phyloP scores from a whole-genome alignment of 768 basidiomycete species.

The Albatrellus ellisii region DNA sequence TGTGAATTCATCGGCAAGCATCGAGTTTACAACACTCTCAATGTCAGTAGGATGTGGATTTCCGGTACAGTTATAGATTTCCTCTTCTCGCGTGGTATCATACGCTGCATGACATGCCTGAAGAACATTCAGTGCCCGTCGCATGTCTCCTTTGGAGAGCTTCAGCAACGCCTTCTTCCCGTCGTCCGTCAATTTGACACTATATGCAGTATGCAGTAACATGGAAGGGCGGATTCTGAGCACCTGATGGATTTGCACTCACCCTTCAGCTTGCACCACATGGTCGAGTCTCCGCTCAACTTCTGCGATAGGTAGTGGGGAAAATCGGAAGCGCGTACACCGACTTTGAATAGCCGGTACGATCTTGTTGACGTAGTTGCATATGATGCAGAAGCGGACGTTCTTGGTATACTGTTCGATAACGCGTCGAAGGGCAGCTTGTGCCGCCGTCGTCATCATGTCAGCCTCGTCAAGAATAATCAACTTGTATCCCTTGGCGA shows the following conservation, averaged over 20 bases:
- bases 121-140: slow-evolving; percentile 87
- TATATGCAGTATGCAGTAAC: slow-evolving; percentile 20
- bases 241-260: slow-evolving; percentile 15
- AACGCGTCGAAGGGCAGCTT: slow-evolving; percentile 90
- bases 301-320: slow-evolving; percentile 74
- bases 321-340: slow-evolving; percentile 95
- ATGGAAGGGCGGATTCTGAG: neutral
- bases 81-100: slow-evolving; percentile 73
- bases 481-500: slow-evolving; percentile 90
- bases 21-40: slow-evolving; percentile 83
- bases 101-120: slow-evolving; percentile 99
- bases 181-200: slow-evolving; percentile 76
- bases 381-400: slow-evolving; percentile 98
- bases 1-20: slow-evolving; percentile 94
- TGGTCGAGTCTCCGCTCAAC: slow-evolving; percentile 70
- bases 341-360: slow-evolving; percentile 96
- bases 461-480: slow-evolving; percentile 99
- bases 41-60: slow-evolving; percentile 94
- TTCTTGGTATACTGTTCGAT: slow-evolving; percentile 99
- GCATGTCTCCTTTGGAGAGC: slow-evolving; percentile 96
- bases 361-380: slow-evolving; percentile 99
- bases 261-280: slow-evolving; percentile 83
- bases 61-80: slow-evolving; percentile 95
- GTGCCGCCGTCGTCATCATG: slow-evolving; percentile 99
- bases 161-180: slow-evolving; percentile 85